phyloP scores from a whole-genome alignment of 1,284 basidiomycete species.

The Wallemia mellicola region DNA sequence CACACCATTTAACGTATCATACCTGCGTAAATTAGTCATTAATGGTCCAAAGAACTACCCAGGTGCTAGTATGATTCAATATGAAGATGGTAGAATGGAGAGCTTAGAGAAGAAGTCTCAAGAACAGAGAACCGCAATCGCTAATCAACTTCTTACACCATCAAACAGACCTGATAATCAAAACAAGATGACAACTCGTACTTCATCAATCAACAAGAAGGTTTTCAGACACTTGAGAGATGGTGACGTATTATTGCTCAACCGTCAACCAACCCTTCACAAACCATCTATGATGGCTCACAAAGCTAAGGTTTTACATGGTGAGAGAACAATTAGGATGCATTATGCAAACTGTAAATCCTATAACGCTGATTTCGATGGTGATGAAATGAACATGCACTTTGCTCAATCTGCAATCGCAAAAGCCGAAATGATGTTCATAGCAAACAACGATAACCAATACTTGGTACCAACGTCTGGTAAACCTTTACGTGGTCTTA shows the following conservation, averaged over 20 bases:
- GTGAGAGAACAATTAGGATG: conserved; percentile 43
- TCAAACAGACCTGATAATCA: conserved; percentile 94
- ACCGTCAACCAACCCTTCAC: conserved; percentile 90
- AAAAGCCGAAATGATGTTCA: conserved; percentile 86
- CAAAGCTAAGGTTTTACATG: conserved; percentile 87
- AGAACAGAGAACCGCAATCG: conserved; percentile 73
- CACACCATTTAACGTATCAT: conserved; percentile 86
- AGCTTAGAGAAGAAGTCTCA: conserved; percentile 89
- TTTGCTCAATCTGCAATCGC: conserved; percentile 97
- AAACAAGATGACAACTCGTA: conserved; percentile 43
- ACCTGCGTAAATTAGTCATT: conserved; percentile 81
- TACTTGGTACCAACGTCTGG: conserved; percentile 98
- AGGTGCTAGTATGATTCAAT: conserved; percentile 84
- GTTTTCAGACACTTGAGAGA: conserved; percentile 92
- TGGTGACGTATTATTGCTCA: conserved; percentile 94
- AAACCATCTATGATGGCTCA: conserved; percentile 99
- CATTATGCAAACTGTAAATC: conserved; percentile 29
- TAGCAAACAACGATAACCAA: conserved; percentile 94
- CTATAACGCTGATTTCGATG: conserved; percentile 95
- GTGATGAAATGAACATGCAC: conserved; percentile 99
- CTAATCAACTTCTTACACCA: conserved; percentile 93
- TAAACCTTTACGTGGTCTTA: conserved; percentile 99
- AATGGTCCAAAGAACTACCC: conserved; percentile 94
- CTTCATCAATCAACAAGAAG: conserved; percentile 90
- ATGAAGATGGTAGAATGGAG: conserved; percentile 91